Evolutionary conservation across 495 filamentous ascomycete species (phyloP), one percentile per base, ranked within the genome.

Genomic region (Penicillium lividum): DNA sequence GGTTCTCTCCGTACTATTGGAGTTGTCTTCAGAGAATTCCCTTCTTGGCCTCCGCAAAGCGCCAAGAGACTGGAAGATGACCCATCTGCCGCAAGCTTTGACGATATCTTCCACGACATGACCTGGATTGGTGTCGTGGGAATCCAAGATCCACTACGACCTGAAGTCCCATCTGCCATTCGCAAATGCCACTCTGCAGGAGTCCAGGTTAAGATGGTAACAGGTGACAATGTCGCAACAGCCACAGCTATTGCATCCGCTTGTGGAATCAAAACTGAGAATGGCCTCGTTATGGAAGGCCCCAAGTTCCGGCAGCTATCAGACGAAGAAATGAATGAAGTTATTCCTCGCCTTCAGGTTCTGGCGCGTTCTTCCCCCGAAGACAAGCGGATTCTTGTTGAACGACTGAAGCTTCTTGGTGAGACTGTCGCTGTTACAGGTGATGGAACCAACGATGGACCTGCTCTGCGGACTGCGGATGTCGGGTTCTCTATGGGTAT

Each of bases 401-500:
- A 83, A 49, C 81, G 84, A 29, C 82, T 93, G 38, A 91, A 91
- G 73, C 75, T 85, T 18, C 80, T 86, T 59, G 88, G 86, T 18
- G 89, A 92, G 55, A 91, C 85, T n/a, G 90, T 93, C 34, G 90
- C 90, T 40, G 90, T 93, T 1, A 96, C 91, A 7, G 91, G 91
- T 44, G 91, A 96, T 66, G 91, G 91, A 16, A 96, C 91, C 51
- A 96, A 96, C 67, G 91, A 96, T 70, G 91, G 90, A 1, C 91
- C 91, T 10, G 91, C 91, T 46, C 78, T 96, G 55, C 91, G 89
- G 65, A 86, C 86, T 61, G 90, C 91, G 27, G 91, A 96, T 68
- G 89, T 96, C 45, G 91, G 91, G 16, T 96, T 96, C 73, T 93
- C 91, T 48, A 96, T 96, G 91, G 91, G 91, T 47, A 92, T 94